These are phyloP conservation scores for Acanthamoeba royreba DNA, from an alignment of 208 protist species.

Conservation along the genomic window DNA sequence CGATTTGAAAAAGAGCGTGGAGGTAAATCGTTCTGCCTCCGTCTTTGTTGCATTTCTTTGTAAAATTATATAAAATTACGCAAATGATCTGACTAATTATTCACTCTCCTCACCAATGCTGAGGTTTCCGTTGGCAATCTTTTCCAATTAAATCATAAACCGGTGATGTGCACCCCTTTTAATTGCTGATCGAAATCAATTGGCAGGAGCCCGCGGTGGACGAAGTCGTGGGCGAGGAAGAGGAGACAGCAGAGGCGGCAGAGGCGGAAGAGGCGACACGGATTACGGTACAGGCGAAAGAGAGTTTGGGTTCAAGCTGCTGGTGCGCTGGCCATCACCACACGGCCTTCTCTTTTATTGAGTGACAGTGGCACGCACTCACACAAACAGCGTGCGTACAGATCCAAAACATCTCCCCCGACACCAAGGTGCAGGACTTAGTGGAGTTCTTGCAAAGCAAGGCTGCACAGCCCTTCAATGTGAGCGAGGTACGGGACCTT, in stretches of 20 bases:
- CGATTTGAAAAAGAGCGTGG: neutral
- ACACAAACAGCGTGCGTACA: neutral
- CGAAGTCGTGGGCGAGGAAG: neutral
- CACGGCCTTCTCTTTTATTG: neutral
- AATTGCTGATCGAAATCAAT: no score
- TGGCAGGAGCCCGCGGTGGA: neutral
- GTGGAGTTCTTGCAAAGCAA: slow-evolving; percentile 34
- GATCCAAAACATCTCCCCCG: neutral
- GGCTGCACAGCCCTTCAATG: neutral
- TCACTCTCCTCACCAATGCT: no score
- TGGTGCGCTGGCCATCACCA: neutral
- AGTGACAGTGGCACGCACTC: no score
- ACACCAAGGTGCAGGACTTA: slow-evolving; percentile 6
- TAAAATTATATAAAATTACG: neutral
- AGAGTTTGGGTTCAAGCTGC: slow-evolving; percentile 41
- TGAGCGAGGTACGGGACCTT: neutral
- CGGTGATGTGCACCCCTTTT: neutral
- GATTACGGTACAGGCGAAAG: slow-evolving; percentile 6
- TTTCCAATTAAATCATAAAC: no score
- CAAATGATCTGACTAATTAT: neutral
- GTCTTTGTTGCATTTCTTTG: neutral
- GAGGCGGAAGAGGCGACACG: neutral
- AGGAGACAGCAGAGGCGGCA: neutral
- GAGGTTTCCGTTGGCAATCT: no score
- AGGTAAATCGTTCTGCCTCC: neutral